These are phyloP conservation scores for Plenodomus tracheiphilus DNA, from an alignment of 2,329 filamentous ascomycete genomes.

Conservation along the genomic window DNA sequence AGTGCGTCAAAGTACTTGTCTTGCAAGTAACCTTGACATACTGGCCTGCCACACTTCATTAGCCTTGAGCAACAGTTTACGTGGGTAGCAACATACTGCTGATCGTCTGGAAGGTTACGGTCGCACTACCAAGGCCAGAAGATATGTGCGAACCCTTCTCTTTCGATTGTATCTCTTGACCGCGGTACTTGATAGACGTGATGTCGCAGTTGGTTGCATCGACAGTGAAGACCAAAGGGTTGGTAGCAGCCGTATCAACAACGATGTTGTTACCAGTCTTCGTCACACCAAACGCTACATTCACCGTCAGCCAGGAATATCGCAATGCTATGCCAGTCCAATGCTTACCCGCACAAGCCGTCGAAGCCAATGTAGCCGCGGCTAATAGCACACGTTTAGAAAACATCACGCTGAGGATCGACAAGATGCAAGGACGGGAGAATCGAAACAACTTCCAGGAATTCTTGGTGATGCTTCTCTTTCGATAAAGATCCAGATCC, in stretches of 20 bases:
- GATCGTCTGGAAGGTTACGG: slow-evolving; percentile 51
- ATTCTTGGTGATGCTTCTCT: too few species aligned
- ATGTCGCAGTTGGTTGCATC: slow-evolving; percentile 62
- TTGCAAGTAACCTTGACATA: slow-evolving; percentile 66
- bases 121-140: slow-evolving; percentile 62
- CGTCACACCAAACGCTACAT: slow-evolving; percentile 41
- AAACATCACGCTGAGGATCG: slow-evolving; percentile 22
- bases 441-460: neutral
- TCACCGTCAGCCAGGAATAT: neutral
- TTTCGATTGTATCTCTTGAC: slow-evolving; percentile 61
- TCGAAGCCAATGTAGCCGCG: slow-evolving; percentile 28
- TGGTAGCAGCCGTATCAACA: slow-evolving; percentile 41
- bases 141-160: slow-evolving; percentile 59
- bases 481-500: neutral
- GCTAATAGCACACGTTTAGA: slow-evolving; percentile 29
- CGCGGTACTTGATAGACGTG: slow-evolving; percentile 64
- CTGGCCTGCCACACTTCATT: slow-evolving; percentile 19
- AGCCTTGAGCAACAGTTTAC: neutral
- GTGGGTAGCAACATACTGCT: slow-evolving; percentile 24
- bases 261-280: slow-evolving; percentile 33
- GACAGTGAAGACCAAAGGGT: slow-evolving; percentile 40
- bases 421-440: neutral
- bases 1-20: slow-evolving; percentile 65
- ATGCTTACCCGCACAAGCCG: slow-evolving; percentile 26
- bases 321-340: neutral